Evolutionary conservation across 192 early-diverging fungal species (phyloP), one percentile per base, ranked within the genome.

Genomic region (Entomortierella beljakovae): DNA sequence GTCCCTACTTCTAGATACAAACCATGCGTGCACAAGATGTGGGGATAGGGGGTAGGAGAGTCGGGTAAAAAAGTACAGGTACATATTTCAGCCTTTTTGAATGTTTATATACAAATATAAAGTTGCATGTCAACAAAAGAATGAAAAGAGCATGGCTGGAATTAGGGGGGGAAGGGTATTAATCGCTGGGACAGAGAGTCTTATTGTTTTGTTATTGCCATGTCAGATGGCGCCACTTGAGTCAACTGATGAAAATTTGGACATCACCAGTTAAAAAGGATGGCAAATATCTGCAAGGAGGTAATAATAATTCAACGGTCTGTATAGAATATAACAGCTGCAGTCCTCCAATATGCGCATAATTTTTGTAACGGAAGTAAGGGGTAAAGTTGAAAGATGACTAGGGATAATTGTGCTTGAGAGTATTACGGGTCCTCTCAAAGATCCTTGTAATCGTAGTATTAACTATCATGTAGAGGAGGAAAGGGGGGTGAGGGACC

Each of bases 131-230:
- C 20, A 60, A 61, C 16, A 35, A 51, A 31, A 48, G 32, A 49
- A 68, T 68, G 65, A 68, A 68, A 68, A 68, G 10, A 31, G 65
- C 65, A 58, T 68, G 65, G 59, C 35, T 20, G 20, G 4, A 20
- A 42, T 43, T 38, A 59, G 1, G 34, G 34, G 33, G 35, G 9
- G 3, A 38, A 35, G 23, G 2, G 11, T 15, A 6, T 33, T 6
- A 42, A 38, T 7, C 6, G 54, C 28, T 3, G 31, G 35, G 34
- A 8, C 54, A 31, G 42, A 43, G 18, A 43, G 42, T 11, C n/a
- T n/a, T n/a, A n/a, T n/a, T n/a, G n/a, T n/a, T n/a, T n/a, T n/a
- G n/a, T n/a, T n/a, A n/a, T n/a, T n/a, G n/a, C n/a, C n/a, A n/a
- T n/a, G n/a, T n/a, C n/a, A n/a, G n/a, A n/a, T n/a, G n/a, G n/a